Evolutionary conservation across 176 grass and related monocot species (phyloP).

Genomic region (Paspalum vaginatum): DNA sequence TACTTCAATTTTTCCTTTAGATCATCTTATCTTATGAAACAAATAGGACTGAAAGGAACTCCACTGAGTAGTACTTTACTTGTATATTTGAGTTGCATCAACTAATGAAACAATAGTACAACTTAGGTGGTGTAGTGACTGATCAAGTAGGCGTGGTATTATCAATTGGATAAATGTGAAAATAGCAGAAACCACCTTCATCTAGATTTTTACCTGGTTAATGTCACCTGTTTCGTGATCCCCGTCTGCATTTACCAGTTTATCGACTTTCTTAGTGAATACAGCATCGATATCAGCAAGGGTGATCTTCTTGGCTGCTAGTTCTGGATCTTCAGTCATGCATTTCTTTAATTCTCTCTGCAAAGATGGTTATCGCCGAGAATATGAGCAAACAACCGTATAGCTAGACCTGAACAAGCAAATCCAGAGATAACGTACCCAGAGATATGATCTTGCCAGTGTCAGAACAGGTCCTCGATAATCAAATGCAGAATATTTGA

Average conservation of each 20-base stretch:
- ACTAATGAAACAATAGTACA: not conserved
- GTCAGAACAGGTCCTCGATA: conserved; percentile 22
- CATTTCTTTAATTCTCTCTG: conserved; percentile 35
- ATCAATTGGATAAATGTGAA: not conserved
- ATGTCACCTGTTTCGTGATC: not conserved
- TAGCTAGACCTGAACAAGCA: not conserved
- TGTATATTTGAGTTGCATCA: not conserved
- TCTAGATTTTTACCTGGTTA: not conserved
- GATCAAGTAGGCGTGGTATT: not conserved
- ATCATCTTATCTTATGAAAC: not conserved
- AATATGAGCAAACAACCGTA: not conserved
- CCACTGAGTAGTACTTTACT: not conserved
- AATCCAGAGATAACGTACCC: conserved; percentile 39
- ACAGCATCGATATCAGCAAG: conserved; percentile 29
- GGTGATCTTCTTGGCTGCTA: not conserved
- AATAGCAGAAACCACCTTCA: not conserved
- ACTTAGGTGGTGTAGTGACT: not conserved
- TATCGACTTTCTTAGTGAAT: too few relatives aligned
- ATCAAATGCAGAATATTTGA: conserved; percentile 29
- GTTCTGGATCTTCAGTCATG: conserved; percentile 35
- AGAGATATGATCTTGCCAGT: conserved; percentile 35
- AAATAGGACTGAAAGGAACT: not conserved
- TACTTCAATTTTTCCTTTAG: not conserved
- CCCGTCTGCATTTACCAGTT: not conserved
- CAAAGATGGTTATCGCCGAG: not conserved